A percentile compares a stretch with the other conserved stretches of the same genome.
These are phyloP conservation scores for Cutaneotrichosporon cutaneum DNA, from an alignment of 1,284 basidiomycete species.

Conservation along the genomic window DNA sequence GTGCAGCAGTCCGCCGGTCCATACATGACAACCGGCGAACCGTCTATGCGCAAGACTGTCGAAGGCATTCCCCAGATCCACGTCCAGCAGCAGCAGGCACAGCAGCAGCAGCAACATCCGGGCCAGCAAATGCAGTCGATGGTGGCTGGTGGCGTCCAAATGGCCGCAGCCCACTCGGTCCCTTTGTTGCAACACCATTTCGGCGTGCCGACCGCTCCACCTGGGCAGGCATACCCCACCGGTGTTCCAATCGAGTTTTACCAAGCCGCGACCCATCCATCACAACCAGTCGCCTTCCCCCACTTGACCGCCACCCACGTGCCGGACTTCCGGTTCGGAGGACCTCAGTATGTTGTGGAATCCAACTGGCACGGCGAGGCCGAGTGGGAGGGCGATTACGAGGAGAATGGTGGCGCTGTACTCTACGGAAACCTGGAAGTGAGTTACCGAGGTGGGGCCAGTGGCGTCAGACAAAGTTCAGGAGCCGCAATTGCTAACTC, in stretches of 20 bases:
- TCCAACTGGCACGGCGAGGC: constrained; percentile 19
- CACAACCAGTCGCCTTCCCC: constrained; percentile 6
- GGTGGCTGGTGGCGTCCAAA: constrained; percentile 6
- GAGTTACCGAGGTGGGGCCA: constrained; percentile 1
- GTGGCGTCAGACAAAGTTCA: neutral
- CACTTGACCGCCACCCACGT: constrained; percentile 20
- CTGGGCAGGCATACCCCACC: constrained; percentile 2
- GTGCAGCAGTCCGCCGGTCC: neutral
- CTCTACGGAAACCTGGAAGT: constrained; percentile 35
- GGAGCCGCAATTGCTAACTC: neutral
- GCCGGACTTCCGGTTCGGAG: constrained; percentile 22
- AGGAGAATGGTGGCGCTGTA: constrained; percentile 27
- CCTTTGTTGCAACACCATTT: constrained; percentile 7
- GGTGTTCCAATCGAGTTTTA: constrained; percentile 19
- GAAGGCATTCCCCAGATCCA: constrained; percentile 28
- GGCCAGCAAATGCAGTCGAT: constrained; percentile 3
- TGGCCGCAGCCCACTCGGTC: constrained; percentile 7
- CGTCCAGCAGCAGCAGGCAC: constrained; percentile 16
- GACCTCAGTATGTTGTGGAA: constrained; percentile 16
- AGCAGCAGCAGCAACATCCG: constrained; percentile 5
- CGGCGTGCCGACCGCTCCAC: neutral
- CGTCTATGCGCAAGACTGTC: constrained; percentile 25
- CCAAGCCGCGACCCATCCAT: constrained; percentile 1
- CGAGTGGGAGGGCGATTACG: constrained; percentile 33
- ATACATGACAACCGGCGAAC: constrained; percentile 17